Conservation (phyloP, 306 rosid species). For the Canavalia gladiata region DNA sequence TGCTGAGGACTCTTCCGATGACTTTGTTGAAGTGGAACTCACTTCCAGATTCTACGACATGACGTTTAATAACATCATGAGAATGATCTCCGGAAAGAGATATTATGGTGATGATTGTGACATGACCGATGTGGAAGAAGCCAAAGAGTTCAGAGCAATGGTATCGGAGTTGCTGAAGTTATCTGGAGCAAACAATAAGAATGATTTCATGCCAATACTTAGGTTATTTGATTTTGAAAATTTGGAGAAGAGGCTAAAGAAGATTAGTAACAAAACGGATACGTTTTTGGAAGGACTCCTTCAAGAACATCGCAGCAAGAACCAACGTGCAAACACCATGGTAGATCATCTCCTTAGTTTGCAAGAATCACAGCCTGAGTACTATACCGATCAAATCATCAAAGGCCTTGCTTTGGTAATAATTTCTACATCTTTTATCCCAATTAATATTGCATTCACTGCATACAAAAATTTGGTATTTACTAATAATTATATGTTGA, state of each 20-base stretch:
- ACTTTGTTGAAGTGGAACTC: slow-evolving; percentile 50
- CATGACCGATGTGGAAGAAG: slow-evolving; percentile 14
- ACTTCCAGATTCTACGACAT: slow-evolving; percentile 47
- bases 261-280: background rate
- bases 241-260: slow-evolving; percentile 28
- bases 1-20: background rate
- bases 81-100: slow-evolving; percentile 45
- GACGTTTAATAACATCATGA: slow-evolving; percentile 60
- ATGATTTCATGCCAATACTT: slow-evolving; percentile 33
- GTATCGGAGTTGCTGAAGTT: slow-evolving; percentile 18
- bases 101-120: slow-evolving; percentile 47
- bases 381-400: slow-evolving; percentile 44
- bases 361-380: slow-evolving; percentile 42
- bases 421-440: background rate
- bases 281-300: slow-evolving; percentile 35
- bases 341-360: slow-evolving; percentile 37
- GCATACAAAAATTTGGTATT: too few species aligned
- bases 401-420: slow-evolving; percentile 41
- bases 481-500: too few species aligned
- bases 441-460: background rate
- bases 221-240: slow-evolving; percentile 30
- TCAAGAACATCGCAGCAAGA: slow-evolving; percentile 22
- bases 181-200: slow-evolving; percentile 15
- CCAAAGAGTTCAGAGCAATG: slow-evolving; percentile 27
- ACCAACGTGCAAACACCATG: slow-evolving; percentile 21